Percentiles rank a stretch among this genome's conserved stretches.
phyloP scores from a whole-genome alignment of 2,329 filamentous ascomycete genomes.

The Aspergillus tubingensis region DNA sequence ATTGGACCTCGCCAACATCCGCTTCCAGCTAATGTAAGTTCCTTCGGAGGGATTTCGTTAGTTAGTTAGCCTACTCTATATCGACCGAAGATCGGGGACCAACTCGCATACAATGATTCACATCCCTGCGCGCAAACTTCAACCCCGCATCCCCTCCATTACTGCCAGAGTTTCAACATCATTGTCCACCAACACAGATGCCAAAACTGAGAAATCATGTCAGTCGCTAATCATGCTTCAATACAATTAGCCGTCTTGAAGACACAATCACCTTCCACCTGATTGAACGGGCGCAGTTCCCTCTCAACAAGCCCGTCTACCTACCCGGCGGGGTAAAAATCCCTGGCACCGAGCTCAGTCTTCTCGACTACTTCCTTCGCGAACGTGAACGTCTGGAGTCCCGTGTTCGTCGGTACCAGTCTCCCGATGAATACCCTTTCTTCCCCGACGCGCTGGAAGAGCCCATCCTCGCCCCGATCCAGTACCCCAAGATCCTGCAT shows the following conservation, averaged over 20 bases:
- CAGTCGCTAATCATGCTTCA: constrained; percentile 2
- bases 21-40: constrained; percentile 85
- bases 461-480: constrained; percentile 81
- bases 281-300: constrained; percentile 97
- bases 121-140: background rate
- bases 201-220: background rate
- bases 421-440: constrained; percentile 96
- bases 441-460: constrained; percentile 78
- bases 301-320: constrained; percentile 88
- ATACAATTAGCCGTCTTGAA: constrained; percentile 73
- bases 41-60: background rate
- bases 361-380: constrained; percentile 90
- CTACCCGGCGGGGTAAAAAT: constrained; percentile 72
- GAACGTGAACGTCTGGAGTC: constrained; percentile 92
- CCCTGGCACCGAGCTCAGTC: constrained; percentile 70
- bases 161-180: background rate
- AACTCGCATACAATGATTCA: background rate
- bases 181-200: background rate
- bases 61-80: background rate
- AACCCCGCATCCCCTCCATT: constrained; percentile 10
- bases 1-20: constrained; percentile 86
- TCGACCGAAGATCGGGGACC: background rate
- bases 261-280: constrained; percentile 97
- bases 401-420: constrained; percentile 89
- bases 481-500: constrained; percentile 87